These are phyloP conservation scores for Nothopassalora personata DNA, from an alignment of 2,329 filamentous ascomycete genomes.

Conservation along the genomic window DNA sequence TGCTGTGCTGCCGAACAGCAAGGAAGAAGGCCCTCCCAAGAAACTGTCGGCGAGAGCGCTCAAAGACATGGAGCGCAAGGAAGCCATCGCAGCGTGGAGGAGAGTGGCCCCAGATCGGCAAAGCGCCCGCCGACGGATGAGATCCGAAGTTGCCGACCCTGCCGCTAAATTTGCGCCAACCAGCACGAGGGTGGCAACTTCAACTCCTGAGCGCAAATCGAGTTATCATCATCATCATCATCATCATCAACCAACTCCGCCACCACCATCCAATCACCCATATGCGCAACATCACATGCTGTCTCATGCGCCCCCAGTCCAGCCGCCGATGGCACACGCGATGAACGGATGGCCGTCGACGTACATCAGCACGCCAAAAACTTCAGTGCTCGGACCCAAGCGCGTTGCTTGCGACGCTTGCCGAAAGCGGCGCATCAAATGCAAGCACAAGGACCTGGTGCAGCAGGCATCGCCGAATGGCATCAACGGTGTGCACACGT, in stretches of 20 bases:
- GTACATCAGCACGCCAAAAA: slow-evolving; percentile 48
- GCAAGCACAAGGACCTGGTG: slow-evolving; percentile 58
- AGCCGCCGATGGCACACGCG: slow-evolving; percentile 23
- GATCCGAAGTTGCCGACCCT: slow-evolving; percentile 17
- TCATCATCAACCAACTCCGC: slow-evolving; percentile 20
- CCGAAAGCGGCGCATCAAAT: slow-evolving; percentile 56
- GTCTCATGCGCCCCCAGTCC: slow-evolving; percentile 13
- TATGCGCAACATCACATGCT: slow-evolving; percentile 22
- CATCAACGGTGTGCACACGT: not conserved
- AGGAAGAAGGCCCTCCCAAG: slow-evolving; percentile 46
- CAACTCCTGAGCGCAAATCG: slow-evolving; percentile 19
- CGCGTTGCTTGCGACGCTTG: slow-evolving; percentile 58
- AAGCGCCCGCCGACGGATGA: slow-evolving; percentile 35
- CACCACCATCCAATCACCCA: slow-evolving; percentile 18
- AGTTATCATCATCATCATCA: slow-evolving; percentile 24
- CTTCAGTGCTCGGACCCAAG: slow-evolving; percentile 56
- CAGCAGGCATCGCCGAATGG: slow-evolving; percentile 14
- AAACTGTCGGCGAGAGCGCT: slow-evolving; percentile 52
- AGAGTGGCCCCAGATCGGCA: slow-evolving; percentile 42
- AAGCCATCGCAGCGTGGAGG: slow-evolving; percentile 40
- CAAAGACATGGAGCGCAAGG: slow-evolving; percentile 53
- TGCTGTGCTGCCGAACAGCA: slow-evolving; percentile 47
- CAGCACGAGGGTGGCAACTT: slow-evolving; percentile 12
- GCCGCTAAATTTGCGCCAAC: slow-evolving; percentile 14
- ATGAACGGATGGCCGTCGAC: slow-evolving; percentile 23